phyloP scores from a whole-genome alignment of 164 flowering plant genomes.

The Piper longum region DNA sequence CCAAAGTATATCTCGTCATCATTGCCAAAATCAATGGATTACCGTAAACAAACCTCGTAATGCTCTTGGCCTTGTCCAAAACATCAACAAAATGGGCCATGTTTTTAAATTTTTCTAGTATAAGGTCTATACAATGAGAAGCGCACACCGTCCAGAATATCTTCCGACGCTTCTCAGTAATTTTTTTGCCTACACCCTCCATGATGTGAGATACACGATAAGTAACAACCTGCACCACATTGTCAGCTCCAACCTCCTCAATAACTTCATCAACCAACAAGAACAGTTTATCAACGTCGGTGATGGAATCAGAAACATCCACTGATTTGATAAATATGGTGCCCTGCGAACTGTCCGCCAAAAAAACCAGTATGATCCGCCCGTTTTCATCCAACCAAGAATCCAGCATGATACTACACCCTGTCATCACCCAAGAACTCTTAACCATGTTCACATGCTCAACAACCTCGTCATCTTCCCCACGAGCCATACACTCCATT shows the following conservation, averaged over 20 bases:
- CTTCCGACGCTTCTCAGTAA: constrained; percentile 19
- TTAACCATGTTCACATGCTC: constrained; percentile 24
- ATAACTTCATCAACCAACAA: constrained; percentile 28
- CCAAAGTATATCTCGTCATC: constrained; percentile 17
- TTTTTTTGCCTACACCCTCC: constrained; percentile 28
- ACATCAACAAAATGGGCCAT: constrained; percentile 9
- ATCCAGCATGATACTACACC: constrained; percentile 68
- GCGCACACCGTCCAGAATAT: constrained; percentile 50
- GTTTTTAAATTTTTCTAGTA: constrained; percentile 34
- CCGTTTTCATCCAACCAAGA: constrained; percentile 45
- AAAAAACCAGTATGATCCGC: constrained; percentile 24
- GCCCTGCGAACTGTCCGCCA: constrained; percentile 47
- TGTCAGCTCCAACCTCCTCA: constrained; percentile 39
- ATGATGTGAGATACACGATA: constrained; percentile 21
- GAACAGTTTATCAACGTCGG: constrained; percentile 22
- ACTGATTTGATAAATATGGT: constrained; percentile 36
- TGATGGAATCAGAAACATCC: constrained; percentile 26
- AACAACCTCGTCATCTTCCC: constrained; percentile 25
- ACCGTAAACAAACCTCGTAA: constrained; percentile 36
- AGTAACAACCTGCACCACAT: constrained; percentile 50
- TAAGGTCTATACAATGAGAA: constrained; percentile 41
- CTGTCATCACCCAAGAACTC: constrained; percentile 50
- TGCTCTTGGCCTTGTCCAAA: constrained; percentile 28
- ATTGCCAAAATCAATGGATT: constrained; percentile 18
- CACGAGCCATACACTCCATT: constrained; percentile 34